These are phyloP conservation scores for Oryza meyeriana DNA, from an alignment of 176 grass and related monocot species.

Conservation along the genomic window DNA sequence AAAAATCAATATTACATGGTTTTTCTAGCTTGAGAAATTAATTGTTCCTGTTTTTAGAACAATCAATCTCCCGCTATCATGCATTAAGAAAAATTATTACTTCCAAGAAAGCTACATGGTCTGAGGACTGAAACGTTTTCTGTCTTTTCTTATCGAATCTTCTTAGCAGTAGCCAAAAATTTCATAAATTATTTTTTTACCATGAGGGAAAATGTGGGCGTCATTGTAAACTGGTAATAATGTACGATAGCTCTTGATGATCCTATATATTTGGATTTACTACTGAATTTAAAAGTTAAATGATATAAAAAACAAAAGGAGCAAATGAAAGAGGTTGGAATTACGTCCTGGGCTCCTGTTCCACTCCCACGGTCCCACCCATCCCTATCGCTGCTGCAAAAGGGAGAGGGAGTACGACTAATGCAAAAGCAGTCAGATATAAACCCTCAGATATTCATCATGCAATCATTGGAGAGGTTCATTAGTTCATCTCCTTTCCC, in stretches of 20 bases:
- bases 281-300: not conserved
- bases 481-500: not conserved
- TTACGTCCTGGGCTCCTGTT: not conserved
- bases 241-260: not conserved
- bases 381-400: not conserved
- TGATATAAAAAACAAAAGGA: not conserved
- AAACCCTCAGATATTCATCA: not conserved
- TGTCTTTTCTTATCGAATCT: not conserved
- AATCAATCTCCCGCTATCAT: not conserved
- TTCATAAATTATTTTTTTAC: not conserved
- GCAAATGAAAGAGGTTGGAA: not conserved
- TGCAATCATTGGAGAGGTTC: slow-evolving; percentile 17
- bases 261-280: not conserved
- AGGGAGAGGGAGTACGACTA: not conserved
- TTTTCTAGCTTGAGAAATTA: not conserved
- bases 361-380: not conserved
- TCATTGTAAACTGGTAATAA: not conserved
- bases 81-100: not conserved
- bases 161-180: not conserved
- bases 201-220: not conserved
- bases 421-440: slow-evolving; percentile 2
- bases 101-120: not conserved
- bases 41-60: not conserved
- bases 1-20: not conserved
- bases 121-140: not conserved